A percentile compares a stretch with the other conserved stretches of the same genome.
Evolutionary conservation across 1,284 basidiomycete species (phyloP).

Genomic region (Vanrija humicola): DNA sequence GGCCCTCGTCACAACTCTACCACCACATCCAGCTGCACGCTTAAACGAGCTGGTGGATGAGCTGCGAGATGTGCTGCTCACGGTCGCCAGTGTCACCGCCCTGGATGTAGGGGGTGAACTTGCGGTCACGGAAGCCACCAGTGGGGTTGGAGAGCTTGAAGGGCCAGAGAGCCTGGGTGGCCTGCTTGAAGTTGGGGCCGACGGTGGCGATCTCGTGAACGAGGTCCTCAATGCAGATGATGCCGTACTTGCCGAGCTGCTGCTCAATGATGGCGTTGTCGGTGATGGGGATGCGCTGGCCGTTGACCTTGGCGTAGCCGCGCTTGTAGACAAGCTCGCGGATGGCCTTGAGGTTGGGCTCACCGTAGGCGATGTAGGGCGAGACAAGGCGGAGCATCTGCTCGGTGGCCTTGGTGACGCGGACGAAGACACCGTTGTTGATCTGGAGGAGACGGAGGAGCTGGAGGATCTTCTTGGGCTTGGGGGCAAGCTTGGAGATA

Average conservation of each 20-base stretch:
- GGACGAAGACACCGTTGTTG: conserved; percentile 99
- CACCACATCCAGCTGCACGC: conserved; percentile 15
- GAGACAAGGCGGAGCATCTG: conserved; percentile 98
- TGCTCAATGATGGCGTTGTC: conserved; percentile 93
- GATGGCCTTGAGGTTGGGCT: conserved; percentile 86
- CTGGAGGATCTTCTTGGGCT: conserved; percentile 98
- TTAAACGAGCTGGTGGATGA: conserved; percentile 95
- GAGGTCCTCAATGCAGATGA: conserved; percentile 96
- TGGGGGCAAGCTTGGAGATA: conserved; percentile 99
- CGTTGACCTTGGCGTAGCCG: conserved; percentile 97
- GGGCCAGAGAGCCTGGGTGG: conserved; percentile 94
- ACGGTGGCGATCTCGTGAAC: conserved; percentile 95
- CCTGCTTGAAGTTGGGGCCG: conserved; percentile 99
- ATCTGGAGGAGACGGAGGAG: conserved; percentile 98
- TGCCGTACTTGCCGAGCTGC: conserved; percentile 88
- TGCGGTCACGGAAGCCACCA: conserved; percentile 93
- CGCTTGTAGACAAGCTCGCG: conserved; percentile 99
- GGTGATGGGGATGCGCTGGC: conserved; percentile 91
- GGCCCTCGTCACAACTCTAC: conserved; percentile 9
- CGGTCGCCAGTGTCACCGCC: conserved; percentile 93
- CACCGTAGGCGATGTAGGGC: conserved; percentile 96
- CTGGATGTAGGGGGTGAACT: conserved; percentile 92
- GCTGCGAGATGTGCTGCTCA: conserved; percentile 93
- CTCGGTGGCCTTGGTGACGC: conserved; percentile 91
- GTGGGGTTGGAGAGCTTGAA: conserved; percentile 99